These are phyloP conservation scores for Byssothecium circinans DNA, from an alignment of 2,329 filamentous ascomycete species.

Conservation along the genomic window DNA sequence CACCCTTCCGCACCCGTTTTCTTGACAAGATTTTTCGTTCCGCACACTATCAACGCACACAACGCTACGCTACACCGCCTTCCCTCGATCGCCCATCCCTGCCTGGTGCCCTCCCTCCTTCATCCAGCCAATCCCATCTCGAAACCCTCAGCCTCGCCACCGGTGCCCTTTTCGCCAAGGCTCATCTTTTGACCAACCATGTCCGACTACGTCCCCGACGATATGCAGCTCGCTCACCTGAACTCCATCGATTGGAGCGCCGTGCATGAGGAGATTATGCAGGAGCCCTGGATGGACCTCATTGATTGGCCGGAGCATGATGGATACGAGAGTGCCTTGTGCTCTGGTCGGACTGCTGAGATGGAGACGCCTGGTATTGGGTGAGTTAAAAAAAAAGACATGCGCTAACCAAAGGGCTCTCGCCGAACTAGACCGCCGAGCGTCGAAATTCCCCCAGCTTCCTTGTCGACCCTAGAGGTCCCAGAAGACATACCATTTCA, in stretches of 20 bases:
- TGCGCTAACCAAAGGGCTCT: slow-evolving; percentile 21
- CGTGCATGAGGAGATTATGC: slow-evolving; percentile 9
- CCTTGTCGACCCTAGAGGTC: no score
- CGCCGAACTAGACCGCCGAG: no score
- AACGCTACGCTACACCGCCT: no score
- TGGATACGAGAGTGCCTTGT: background rate
- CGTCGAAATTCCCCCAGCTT: no score
- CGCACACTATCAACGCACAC: no score
- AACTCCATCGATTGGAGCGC: slow-evolving; percentile 1
- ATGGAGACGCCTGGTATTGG: slow-evolving; percentile 7
- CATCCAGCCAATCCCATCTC: background rate
- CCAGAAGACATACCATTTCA: no score
- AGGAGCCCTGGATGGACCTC: slow-evolving; percentile 8
- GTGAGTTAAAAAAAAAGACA: slow-evolving; percentile 26
- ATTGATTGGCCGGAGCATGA: slow-evolving; percentile 2
- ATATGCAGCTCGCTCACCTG: slow-evolving; percentile 6
- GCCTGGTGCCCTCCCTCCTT: background rate
- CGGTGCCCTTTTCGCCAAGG: slow-evolving; percentile 2
- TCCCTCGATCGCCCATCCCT: no score
- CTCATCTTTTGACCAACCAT: slow-evolving; percentile 11
- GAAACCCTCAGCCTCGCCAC: background rate
- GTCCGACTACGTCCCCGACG: slow-evolving; percentile 17
- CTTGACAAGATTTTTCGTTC: no score
- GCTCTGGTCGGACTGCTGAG: slow-evolving; percentile 1
- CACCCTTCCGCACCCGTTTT: background rate